Evolutionary conservation across 2,329 filamentous ascomycete genomes (phyloP).

Genomic region (Fusarium torulosum): DNA sequence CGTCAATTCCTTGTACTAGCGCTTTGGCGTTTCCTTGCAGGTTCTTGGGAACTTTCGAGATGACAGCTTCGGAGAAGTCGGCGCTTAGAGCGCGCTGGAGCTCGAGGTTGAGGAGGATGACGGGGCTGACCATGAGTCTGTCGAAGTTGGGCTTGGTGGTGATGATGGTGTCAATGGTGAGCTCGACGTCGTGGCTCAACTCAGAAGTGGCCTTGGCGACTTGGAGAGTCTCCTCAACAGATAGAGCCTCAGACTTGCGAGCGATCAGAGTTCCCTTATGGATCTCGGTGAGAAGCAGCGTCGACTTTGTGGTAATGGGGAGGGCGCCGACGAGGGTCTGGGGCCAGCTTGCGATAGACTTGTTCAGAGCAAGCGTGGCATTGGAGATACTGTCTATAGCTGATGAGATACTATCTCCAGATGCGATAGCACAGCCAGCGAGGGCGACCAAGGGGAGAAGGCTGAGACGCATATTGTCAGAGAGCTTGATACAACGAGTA

Average conservation of each 20-base stretch:
- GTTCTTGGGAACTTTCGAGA: slow-evolving; percentile 56
- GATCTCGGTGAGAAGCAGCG: slow-evolving; percentile 56
- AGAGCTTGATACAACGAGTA: slow-evolving; percentile 28
- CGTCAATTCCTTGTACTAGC: slow-evolving; percentile 56
- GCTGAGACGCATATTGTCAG: slow-evolving; percentile 44
- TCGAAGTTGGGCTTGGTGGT: slow-evolving; percentile 60
- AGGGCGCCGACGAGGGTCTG: slow-evolving; percentile 55
- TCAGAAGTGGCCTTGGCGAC: slow-evolving; percentile 55
- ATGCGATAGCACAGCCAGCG: slow-evolving; percentile 48
- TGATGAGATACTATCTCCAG: slow-evolving; percentile 51
- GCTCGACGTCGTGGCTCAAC: slow-evolving; percentile 55
- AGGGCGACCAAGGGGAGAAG: slow-evolving; percentile 44
- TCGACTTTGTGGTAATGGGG: slow-evolving; percentile 57
- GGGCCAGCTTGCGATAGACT: slow-evolving; percentile 54
- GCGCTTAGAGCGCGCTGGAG: slow-evolving; percentile 56
- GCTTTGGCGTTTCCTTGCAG: slow-evolving; percentile 51
- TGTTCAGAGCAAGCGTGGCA: slow-evolving; percentile 52
- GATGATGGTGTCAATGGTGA: slow-evolving; percentile 56
- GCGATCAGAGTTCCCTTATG: slow-evolving; percentile 56
- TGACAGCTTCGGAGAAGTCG: slow-evolving; percentile 54
- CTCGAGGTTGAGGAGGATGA: slow-evolving; percentile 59
- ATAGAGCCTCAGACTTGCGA: slow-evolving; percentile 54
- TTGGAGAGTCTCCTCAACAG: slow-evolving; percentile 54
- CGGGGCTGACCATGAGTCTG: slow-evolving; percentile 55
- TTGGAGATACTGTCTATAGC: slow-evolving; percentile 54